Evolutionary conservation across 2,329 filamentous ascomycete genomes (phyloP).

Genomic region (Hymenoscyphus occultus): DNA sequence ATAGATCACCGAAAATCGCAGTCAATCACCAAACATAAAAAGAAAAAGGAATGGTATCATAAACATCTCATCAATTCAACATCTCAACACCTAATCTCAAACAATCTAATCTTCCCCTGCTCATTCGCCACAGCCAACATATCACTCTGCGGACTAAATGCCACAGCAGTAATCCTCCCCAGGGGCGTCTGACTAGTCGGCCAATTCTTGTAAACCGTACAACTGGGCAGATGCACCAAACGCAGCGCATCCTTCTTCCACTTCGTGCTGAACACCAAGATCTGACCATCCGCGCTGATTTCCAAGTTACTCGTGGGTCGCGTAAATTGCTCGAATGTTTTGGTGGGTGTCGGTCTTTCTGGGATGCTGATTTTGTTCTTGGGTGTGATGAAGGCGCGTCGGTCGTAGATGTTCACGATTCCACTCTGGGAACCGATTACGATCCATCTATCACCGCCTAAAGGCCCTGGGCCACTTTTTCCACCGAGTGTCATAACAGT

Average conservation of each 20-base stretch:
- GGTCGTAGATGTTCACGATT: constrained; percentile 92
- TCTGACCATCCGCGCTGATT: constrained; percentile 86
- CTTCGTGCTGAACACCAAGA: constrained; percentile 80
- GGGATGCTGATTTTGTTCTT: constrained; percentile 52
- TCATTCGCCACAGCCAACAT: constrained; percentile 86
- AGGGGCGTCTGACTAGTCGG: constrained; percentile 86
- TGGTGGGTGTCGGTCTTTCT: constrained; percentile 66
- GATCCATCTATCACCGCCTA: constrained; percentile 85
- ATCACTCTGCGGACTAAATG: constrained; percentile 63
- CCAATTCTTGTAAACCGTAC: constrained; percentile 96
- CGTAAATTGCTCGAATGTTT: constrained; percentile 79
- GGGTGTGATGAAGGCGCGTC: constrained; percentile 44
- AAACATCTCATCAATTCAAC: not conserved
- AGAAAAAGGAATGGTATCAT: not conserved
- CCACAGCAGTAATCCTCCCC: constrained; percentile 74
- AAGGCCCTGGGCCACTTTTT: constrained; percentile 50
- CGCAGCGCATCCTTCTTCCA: constrained; percentile 87
- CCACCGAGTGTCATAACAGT: constrained; percentile 81
- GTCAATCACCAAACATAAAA: not conserved
- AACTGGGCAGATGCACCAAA: constrained; percentile 85
- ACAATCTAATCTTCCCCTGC: constrained; percentile 79
- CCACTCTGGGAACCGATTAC: constrained; percentile 83
- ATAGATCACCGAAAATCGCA: too few species aligned
- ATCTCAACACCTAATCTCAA: constrained; percentile 71
- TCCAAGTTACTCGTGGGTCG: constrained; percentile 76